phyloP scores from a whole-genome alignment of 2,329 filamentous ascomycete species.

The Calonectria leucothoes region DNA sequence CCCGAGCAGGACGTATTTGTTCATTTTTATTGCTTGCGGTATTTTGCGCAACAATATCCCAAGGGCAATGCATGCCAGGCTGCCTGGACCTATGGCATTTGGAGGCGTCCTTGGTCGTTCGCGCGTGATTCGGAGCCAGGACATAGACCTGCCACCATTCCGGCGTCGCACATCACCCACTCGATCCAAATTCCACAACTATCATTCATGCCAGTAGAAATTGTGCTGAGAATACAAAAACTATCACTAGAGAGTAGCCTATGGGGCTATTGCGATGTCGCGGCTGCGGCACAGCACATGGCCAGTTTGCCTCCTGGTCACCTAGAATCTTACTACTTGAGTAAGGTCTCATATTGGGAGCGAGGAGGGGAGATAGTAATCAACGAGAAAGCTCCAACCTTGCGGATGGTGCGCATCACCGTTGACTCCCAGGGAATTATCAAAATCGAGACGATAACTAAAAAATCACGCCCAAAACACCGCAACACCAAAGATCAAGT shows the following conservation, averaged over 20 bases:
- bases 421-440: not conserved
- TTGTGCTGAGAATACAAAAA: not conserved
- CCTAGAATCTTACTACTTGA: not conserved
- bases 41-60: not conserved
- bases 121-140: not conserved
- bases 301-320: not conserved
- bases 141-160: not conserved
- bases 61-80: not conserved
- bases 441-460: not conserved
- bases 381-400: not conserved
- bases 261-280: not conserved
- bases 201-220: not conserved
- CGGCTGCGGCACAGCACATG: not conserved
- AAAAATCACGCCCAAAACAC: not conserved
- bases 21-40: not conserved
- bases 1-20: not conserved
- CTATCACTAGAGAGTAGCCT: not conserved
- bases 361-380: not conserved
- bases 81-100: not conserved
- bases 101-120: not conserved
- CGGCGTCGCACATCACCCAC: not conserved
- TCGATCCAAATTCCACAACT: not conserved
- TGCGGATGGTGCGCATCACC: not conserved
- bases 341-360: not conserved
- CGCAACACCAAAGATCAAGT: not conserved